These are phyloP conservation scores for Laburnicola sp. DNA, from an alignment of 2,329 filamentous ascomycete genomes.

Conservation along the genomic window DNA sequence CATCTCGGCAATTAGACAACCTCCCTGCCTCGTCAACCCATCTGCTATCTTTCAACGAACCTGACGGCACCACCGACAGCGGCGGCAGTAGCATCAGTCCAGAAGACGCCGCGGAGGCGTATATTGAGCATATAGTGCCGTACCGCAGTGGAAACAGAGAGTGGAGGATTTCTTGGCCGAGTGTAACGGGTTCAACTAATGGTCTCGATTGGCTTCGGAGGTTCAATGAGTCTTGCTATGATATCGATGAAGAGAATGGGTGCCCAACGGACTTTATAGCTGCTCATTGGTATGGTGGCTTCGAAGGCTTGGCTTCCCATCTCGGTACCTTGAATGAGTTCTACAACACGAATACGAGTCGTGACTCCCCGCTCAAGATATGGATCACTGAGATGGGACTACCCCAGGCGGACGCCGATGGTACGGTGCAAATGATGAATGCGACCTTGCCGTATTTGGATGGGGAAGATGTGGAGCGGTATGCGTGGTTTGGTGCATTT, in stretches of 20 bases:
- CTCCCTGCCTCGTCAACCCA: constrained; percentile 65
- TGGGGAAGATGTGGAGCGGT: constrained; percentile 50
- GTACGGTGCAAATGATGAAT: constrained; percentile 72
- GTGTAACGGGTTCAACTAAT: constrained; percentile 60
- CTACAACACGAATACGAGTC: constrained; percentile 54
- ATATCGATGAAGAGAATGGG: constrained; percentile 43
- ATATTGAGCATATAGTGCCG: constrained; percentile 73
- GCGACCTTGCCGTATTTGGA: constrained; percentile 70
- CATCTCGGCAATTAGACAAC: constrained; percentile 61
- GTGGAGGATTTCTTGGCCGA: constrained; percentile 67
- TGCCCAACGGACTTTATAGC: constrained; percentile 57
- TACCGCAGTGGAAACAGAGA: constrained; percentile 62
- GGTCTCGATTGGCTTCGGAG: constrained; percentile 69
- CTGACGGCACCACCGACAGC: constrained; percentile 60
- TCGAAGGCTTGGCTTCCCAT: constrained; percentile 67
- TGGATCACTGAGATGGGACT: constrained; percentile 81
- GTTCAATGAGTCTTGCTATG: constrained; percentile 64
- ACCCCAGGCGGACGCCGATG: constrained; percentile 57
- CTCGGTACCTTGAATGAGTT: constrained; percentile 62
- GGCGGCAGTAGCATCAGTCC: constrained; percentile 69
- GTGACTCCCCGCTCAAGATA: constrained; percentile 51
- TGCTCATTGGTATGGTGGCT: constrained; percentile 64
- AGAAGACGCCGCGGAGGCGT: constrained; percentile 65
- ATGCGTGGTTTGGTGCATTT: constrained; percentile 43
- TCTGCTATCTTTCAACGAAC: constrained; percentile 78